Evolutionary conservation across 2,329 filamentous ascomycete species (phyloP), one percentile per base, ranked within the genome.

Genomic region (Aspergillus melleus): DNA sequence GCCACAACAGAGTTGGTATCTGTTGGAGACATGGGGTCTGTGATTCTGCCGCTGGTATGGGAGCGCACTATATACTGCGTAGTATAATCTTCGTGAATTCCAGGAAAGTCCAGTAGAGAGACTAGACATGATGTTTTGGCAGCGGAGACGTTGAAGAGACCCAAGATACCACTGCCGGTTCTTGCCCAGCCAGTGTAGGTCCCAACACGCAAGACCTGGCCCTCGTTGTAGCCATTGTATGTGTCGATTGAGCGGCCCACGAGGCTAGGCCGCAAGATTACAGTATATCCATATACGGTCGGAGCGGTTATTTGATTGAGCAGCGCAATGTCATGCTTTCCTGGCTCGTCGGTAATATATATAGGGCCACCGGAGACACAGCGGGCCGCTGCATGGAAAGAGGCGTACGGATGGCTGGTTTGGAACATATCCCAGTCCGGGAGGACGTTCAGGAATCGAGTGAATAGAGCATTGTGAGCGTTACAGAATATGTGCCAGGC

Each of bases 401-500:
- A 85, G 0, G 90, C 90, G 73, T 91, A 96, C 1, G 82, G 77
- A 65, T 89, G 86, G 20, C 79, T 81, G 1, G 87, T 89, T 68
- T 90, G 87, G 69, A 90, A 90, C 87, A 90, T 90, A 69, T 90
- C 87, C 87, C 87, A 90, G 74, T 97, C 93, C 0, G 95, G 94
- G 0, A 98, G 77, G 1, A 92, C 86, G 66, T 97, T 96, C 32
- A 98, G 81, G 70, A 95, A 89, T 63, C 91, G 88, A 2, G 90
- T 93, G 14, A 98, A 80, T 0, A 98, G 81, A 32, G 86, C 83
- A 72, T 96, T 97, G 76, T 97, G 90, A 0, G 94, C 94, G 71
- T 98, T 99, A 64, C 89, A 87, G 81, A 96, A 99, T 39, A 98
- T 84, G 74, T 99, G 95, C 94, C 95, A 99, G 0, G 93, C 86